Conservation (phyloP, 2,329 filamentous ascomycete genomes). For the Chrysosporium queenslandicum region DNA sequence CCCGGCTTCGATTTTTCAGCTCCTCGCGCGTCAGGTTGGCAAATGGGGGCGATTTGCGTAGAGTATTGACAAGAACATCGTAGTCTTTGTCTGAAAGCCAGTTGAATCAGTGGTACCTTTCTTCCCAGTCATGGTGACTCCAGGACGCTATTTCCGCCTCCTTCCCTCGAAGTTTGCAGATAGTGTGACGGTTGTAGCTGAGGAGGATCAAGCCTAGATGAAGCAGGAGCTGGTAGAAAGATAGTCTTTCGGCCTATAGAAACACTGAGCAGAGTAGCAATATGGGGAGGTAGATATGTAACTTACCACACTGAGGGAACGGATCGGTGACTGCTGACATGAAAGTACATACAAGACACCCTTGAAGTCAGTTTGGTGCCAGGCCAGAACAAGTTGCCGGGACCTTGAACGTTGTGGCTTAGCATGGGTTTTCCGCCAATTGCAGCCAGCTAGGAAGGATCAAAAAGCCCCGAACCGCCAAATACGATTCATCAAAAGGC, state of each 20-base stretch:
- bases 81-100: not conserved
- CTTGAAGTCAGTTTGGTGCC: not conserved
- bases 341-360: not conserved
- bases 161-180: not conserved
- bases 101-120: not conserved
- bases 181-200: not conserved
- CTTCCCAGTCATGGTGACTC: not conserved
- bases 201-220: constrained; percentile 4
- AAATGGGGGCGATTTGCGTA: not conserved
- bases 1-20: not conserved
- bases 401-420: not conserved
- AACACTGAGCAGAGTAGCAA: not conserved
- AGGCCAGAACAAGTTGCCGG: not conserved
- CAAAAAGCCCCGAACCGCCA: not conserved
- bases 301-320: not conserved
- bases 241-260: not conserved
- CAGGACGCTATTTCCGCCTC: constrained; percentile 1
- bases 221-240: constrained; percentile 1
- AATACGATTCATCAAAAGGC: too few relatives aligned
- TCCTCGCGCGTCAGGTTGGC: not conserved
- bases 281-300: not conserved
- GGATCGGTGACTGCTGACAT: not conserved
- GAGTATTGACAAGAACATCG: not conserved
- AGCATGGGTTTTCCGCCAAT: not conserved
- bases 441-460: not conserved